A percentile compares a stretch with the other conserved stretches of the same genome.
Conservation (phyloP, 495 filamentous ascomycete species). For the Xylaria castorea region DNA sequence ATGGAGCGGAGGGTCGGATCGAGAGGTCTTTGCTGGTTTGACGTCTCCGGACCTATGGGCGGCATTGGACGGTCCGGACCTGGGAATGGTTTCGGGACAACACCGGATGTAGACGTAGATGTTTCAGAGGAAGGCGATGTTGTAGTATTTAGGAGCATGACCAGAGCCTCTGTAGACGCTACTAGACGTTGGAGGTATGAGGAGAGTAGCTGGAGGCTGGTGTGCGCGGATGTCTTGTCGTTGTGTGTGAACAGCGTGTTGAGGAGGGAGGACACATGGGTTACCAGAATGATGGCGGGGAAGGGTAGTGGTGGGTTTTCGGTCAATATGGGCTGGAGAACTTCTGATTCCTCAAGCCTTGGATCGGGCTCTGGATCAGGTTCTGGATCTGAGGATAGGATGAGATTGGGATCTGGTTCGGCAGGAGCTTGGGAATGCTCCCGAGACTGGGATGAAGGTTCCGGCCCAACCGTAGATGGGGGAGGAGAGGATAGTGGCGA, state of each 20-base stretch:
- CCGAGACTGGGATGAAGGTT: slow-evolving; percentile 4
- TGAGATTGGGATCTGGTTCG: neutral
- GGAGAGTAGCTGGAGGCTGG: slow-evolving; percentile 43
- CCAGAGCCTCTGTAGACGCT: slow-evolving; percentile 38
- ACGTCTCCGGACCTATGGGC: neutral
- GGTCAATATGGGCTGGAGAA: neutral
- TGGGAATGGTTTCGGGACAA: neutral
- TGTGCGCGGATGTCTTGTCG: slow-evolving; percentile 44
- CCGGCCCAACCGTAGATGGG: slow-evolving; percentile 14
- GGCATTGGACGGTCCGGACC: neutral
- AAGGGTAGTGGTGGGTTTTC: slow-evolving; percentile 14
- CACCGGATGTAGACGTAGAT: slow-evolving; percentile 12
- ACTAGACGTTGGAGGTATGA: slow-evolving; percentile 43
- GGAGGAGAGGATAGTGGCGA: slow-evolving; percentile 19
- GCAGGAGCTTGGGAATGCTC: neutral
- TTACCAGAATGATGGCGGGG: slow-evolving; percentile 51
- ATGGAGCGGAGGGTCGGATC: slow-evolving; percentile 48
- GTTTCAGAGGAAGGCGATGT: slow-evolving; percentile 24
- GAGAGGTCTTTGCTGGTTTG: slow-evolving; percentile 5
- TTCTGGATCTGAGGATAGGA: neutral
- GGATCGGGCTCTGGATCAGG: neutral
- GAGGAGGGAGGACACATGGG: slow-evolving; percentile 49
- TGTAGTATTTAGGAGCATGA: slow-evolving; percentile 54
- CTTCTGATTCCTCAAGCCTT: neutral
- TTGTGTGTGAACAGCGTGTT: slow-evolving; percentile 49